Percentiles rank a stretch among this genome's conserved stretches.
phyloP scores from a whole-genome alignment of 176 grass and related monocot genomes.

The Oryza australiensis region DNA sequence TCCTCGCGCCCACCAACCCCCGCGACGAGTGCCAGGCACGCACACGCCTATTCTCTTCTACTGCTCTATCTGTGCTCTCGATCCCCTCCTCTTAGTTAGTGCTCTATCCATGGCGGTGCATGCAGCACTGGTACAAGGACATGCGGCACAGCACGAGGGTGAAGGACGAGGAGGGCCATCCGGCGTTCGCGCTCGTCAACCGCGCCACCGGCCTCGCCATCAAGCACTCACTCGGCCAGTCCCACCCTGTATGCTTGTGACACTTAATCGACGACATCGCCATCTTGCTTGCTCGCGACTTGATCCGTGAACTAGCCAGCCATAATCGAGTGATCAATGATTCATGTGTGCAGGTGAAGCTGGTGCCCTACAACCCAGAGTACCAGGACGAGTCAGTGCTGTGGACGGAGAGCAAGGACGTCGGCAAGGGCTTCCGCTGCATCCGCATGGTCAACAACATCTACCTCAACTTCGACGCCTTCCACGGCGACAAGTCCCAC shows the following conservation, averaged over 20 bases:
- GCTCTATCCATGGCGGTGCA: too few species aligned
- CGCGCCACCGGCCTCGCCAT: conserved; percentile 64
- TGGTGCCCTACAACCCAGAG: conserved; percentile 39
- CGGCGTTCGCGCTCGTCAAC: conserved; percentile 71
- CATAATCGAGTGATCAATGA: too few species aligned
- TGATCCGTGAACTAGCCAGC: too few species aligned
- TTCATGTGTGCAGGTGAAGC: conserved; percentile 67
- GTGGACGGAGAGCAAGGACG: conserved; percentile 71
- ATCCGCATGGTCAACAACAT: conserved; percentile 86
- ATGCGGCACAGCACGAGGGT: conserved; percentile 60
- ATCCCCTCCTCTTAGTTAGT: conserved; percentile 46
- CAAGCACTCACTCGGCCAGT: conserved; percentile 69
- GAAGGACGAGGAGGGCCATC: conserved; percentile 67
- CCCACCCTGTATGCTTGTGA: conserved; percentile 42
- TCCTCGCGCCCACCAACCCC: conserved; percentile 51
- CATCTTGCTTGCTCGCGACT: background rate
- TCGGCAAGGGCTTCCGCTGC: conserved; percentile 75
- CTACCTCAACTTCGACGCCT: conserved; percentile 70
- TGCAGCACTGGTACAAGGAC: conserved; percentile 77
- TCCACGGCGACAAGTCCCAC: conserved; percentile 71
- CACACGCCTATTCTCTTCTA: background rate
- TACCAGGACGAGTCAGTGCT: conserved; percentile 54
- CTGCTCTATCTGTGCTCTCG: too few species aligned
- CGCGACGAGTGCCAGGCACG: conserved; percentile 44
- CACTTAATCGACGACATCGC: too few species aligned